Evolutionary conservation across 2,329 filamentous ascomycete species (phyloP).

Genomic region (Colletotrichum shisoi): DNA sequence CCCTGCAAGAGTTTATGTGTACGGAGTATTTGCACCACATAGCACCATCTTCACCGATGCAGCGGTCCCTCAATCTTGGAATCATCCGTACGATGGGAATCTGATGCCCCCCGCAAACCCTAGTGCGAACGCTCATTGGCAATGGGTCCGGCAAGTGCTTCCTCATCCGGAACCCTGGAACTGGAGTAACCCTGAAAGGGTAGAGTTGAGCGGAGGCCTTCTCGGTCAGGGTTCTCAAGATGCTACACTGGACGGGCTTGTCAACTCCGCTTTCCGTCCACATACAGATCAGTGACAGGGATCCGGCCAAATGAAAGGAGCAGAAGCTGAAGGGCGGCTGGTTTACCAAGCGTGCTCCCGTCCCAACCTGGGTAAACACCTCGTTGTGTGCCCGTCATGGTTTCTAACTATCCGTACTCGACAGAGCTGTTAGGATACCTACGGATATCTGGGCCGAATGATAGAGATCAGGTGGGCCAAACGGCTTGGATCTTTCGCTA

Average conservation of each 20-base stretch:
- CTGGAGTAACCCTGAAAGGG: not conserved
- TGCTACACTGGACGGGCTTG: conserved; percentile 18
- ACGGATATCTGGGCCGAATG: not conserved
- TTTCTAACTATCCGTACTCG: conserved; percentile 3
- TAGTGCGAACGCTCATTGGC: conserved; percentile 6
- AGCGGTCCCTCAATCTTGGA: conserved; percentile 17
- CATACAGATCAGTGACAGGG: conserved; percentile 14
- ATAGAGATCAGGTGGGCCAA: not conserved
- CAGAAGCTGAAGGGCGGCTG: not conserved
- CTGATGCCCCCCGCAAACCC: not conserved
- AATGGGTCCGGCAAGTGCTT: not conserved
- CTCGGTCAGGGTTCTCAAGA: conserved; percentile 6
- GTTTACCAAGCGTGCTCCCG: not conserved
- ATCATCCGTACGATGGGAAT: conserved; percentile 11
- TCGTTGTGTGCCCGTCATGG: not conserved
- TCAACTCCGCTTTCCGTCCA: conserved; percentile 10
- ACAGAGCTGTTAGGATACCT: not conserved
- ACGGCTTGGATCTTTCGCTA: not conserved
- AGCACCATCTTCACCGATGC: not conserved
- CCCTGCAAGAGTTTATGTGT: not conserved
- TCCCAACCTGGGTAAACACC: conserved; percentile 12
- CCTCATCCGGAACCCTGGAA: conserved; percentile 5
- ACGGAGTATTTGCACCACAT: conserved; percentile 30
- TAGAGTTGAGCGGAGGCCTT: conserved; percentile 2
- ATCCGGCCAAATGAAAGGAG: conserved; percentile 23